Base-by-base conservation (phyloP, 208 protist genomes). In the Leishmania tarentolae region DNA sequence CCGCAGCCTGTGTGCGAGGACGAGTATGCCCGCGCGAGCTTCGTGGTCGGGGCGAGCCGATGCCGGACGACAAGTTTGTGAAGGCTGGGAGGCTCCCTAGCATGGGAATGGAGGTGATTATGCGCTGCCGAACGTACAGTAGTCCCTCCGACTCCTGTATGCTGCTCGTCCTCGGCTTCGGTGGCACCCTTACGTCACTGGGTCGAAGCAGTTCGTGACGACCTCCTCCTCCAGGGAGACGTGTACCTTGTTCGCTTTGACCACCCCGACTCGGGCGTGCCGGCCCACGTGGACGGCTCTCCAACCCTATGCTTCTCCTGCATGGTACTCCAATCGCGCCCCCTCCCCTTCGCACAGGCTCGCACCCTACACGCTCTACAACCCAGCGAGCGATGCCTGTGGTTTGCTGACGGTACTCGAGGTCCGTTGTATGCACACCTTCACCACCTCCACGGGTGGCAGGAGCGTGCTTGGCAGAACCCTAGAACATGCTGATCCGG, bases 391-490 rank as follows among this genome's bases (percentile, higher is more conserved):
- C 17, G 93, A 97, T 81, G 93, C 81, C 0, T 79, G 90, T 70
- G 78, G 81, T 17, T 83, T 97, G 50, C 80, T 97, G 75, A 85
- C 83, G 3, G 68, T 79, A 7, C 83, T 97, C 0, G 84, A 81
- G 15, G 91, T 95, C 56, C 35, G 85, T 50, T 74, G 80, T 28
- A 91, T 87, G 21, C 91, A 97, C 83, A 56, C 95, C 3, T n/a
- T 93, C 0, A 92, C 91, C 24, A 74, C n/a, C 1, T 90, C 84
- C 35, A 95, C 95, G 91, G 93, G 92, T 31, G 93, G 92, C 47
- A 95, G 95, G 93, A 93, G 95, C 83, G 91, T 83, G 59, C 93
- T 95, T 84, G 81, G 77, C 69, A 94, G 95, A 87, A 87, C 91
- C 19, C 80, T 95, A 40, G 78, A 78, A 2, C 68, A 90, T 56